Conservation (phyloP, 805 yeast genomes). For the Starmerella lactis-condensi region DNA sequence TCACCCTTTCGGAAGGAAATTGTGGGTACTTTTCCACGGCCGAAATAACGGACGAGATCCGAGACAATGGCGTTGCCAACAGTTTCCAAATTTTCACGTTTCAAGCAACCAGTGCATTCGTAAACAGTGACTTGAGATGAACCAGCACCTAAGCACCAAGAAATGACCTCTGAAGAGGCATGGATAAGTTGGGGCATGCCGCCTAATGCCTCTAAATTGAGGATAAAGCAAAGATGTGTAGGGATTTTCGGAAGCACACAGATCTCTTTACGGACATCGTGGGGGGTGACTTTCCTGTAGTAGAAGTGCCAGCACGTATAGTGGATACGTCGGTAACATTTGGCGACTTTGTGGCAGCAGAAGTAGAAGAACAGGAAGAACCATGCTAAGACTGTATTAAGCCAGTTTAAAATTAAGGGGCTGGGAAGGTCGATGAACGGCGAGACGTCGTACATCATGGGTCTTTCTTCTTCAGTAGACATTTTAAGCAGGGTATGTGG, state of each 20-base stretch:
- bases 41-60: slow-evolving; percentile 47
- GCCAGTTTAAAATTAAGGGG: no score
- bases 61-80: slow-evolving; percentile 37
- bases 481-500: no score
- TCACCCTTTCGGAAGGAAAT: slow-evolving; percentile 7
- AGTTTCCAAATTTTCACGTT: slow-evolving; percentile 23
- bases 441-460: no score
- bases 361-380: neutral
- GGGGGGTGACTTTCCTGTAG: neutral
- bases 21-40: slow-evolving; percentile 30
- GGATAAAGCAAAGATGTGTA: slow-evolving; percentile 51
- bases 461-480: no score
- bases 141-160: slow-evolving; percentile 89
- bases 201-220: slow-evolving; percentile 38
- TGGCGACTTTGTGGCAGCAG: neutral
- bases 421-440: no score
- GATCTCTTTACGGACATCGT: slow-evolving; percentile 16
- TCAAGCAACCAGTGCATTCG: slow-evolving; percentile 58
- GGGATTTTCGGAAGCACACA: slow-evolving; percentile 59
- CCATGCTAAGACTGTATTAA: neutral
- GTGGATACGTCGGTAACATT: neutral
- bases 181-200: slow-evolving; percentile 35
- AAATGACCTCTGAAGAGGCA: slow-evolving; percentile 55
- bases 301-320: neutral
- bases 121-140: slow-evolving; percentile 52